Conservation (phyloP, 306 rosid genomes). For the Astragalus membranaceus region DNA sequence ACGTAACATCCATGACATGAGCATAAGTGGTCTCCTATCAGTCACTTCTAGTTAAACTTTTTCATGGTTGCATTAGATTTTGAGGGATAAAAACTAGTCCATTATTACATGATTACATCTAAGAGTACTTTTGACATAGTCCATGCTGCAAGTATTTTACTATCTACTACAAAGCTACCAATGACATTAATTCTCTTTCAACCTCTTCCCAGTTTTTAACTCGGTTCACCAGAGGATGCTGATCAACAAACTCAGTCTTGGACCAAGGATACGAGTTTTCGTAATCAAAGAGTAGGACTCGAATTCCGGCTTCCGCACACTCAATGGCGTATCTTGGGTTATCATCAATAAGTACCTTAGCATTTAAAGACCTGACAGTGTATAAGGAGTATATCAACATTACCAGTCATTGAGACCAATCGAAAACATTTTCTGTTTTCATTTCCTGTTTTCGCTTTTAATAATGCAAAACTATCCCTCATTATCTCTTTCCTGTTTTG, state of each 20-base stretch:
- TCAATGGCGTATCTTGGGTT: slow-evolving; percentile 82
- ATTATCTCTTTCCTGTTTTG: background rate
- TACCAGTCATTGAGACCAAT: background rate
- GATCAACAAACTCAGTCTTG: slow-evolving; percentile 40
- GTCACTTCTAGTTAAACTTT: background rate
- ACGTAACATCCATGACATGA: background rate
- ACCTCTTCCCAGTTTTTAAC: slow-evolving; percentile 84
- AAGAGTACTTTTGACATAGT: background rate
- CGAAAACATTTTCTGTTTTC: no score
- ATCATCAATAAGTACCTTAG: slow-evolving; percentile 70
- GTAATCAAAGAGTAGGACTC: slow-evolving; percentile 75
- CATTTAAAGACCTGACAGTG: slow-evolving; percentile 56
- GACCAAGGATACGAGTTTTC: slow-evolving; percentile 91
- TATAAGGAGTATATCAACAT: slow-evolving; percentile 10
- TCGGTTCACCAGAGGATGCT: slow-evolving; percentile 61
- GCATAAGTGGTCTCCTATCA: background rate
- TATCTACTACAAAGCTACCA: slow-evolving; percentile 26
- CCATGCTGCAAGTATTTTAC: background rate
- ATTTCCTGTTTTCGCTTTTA: no score
- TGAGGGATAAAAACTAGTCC: background rate
- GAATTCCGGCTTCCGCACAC: slow-evolving; percentile 76
- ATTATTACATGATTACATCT: background rate
- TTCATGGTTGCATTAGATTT: background rate
- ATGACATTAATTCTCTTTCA: slow-evolving; percentile 55
- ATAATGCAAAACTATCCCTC: no score